A percentile compares a stretch with the other conserved stretches of the same genome.
Evolutionary conservation across 441 rosid genomes (phyloP).

Genomic region (Adansonia grandidieri): DNA sequence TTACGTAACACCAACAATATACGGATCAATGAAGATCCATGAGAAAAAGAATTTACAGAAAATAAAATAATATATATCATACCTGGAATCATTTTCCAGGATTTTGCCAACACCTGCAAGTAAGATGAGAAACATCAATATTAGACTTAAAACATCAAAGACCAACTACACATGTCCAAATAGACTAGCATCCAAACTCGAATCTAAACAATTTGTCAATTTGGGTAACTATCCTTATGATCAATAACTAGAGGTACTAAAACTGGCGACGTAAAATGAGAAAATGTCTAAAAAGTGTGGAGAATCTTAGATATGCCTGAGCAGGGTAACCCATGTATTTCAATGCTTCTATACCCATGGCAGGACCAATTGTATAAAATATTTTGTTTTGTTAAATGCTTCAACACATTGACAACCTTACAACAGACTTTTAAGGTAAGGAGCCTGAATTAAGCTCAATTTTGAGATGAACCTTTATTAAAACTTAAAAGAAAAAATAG

Average conservation of each 20-base stretch:
- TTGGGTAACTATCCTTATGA: too few relatives aligned
- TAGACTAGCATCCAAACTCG: not conserved
- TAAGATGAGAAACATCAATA: slow-evolving; percentile 25
- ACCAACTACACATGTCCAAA: not conserved
- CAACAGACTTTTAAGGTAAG: too few relatives aligned
- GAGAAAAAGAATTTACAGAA: not conserved
- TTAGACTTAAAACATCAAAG: not conserved
- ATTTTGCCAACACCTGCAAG: slow-evolving; percentile 82
- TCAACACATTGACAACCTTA: too few relatives aligned
- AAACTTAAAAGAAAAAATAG: too few relatives aligned
- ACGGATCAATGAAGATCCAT: not conserved
- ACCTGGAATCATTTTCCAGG: slow-evolving; percentile 98
- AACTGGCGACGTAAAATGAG: not conserved
- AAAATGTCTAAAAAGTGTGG: not conserved
- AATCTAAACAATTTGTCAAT: not conserved
- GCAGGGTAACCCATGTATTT: slow-evolving; percentile 98
- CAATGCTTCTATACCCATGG: slow-evolving; percentile 92
- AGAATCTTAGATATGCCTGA: slow-evolving; percentile 53
- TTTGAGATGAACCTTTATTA: too few relatives aligned
- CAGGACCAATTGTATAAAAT: slow-evolving; percentile 77
- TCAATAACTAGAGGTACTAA: not conserved
- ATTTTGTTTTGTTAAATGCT: too few relatives aligned
- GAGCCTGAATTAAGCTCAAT: too few relatives aligned
- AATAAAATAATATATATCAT: slow-evolving; percentile 11
- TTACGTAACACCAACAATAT: too few relatives aligned